These are phyloP conservation scores for Neoboletus subvelutipes DNA, from an alignment of 768 basidiomycete genomes.

Conservation along the genomic window DNA sequence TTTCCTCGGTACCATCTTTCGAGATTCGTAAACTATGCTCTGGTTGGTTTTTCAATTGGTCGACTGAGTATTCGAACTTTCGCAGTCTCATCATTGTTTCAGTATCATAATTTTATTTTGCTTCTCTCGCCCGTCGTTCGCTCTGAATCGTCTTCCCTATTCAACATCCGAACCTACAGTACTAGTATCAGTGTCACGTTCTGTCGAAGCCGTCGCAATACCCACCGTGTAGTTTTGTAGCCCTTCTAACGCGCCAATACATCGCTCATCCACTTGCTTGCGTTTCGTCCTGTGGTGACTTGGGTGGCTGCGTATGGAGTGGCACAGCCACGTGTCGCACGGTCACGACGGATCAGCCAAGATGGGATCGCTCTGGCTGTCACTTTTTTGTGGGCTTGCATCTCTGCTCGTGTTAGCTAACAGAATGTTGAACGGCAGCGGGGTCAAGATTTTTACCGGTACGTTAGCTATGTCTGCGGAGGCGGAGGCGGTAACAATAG, in stretches of 20 bases:
- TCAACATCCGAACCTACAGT: conserved; percentile 26
- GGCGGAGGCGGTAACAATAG: neutral
- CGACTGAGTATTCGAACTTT: conserved; percentile 27
- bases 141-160: conserved; percentile 13
- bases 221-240: conserved; percentile 38
- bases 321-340: conserved; percentile 21
- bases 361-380: conserved; percentile 13
- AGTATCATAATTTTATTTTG: conserved; percentile 33
- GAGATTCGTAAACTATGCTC: conserved; percentile 20
- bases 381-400: conserved; percentile 14
- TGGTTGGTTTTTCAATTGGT: conserved; percentile 22
- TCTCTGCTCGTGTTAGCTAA: conserved; percentile 15
- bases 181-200: conserved; percentile 33
- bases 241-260: conserved; percentile 12
- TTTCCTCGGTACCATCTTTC: conserved; percentile 13
- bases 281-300: too few relatives aligned
- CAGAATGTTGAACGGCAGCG: conserved; percentile 54
- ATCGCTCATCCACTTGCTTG: neutral
- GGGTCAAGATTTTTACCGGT: conserved; percentile 63
- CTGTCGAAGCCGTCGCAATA: conserved; percentile 32
- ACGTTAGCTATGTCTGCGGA: conserved; percentile 21
- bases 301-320: neutral
- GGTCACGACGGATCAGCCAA: conserved; percentile 13
- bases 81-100: conserved; percentile 23
- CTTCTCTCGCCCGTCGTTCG: conserved; percentile 20